Evolutionary conservation across 805 yeast genomes (phyloP).

Genomic region (Metahyphopichia silvanorum): DNA sequence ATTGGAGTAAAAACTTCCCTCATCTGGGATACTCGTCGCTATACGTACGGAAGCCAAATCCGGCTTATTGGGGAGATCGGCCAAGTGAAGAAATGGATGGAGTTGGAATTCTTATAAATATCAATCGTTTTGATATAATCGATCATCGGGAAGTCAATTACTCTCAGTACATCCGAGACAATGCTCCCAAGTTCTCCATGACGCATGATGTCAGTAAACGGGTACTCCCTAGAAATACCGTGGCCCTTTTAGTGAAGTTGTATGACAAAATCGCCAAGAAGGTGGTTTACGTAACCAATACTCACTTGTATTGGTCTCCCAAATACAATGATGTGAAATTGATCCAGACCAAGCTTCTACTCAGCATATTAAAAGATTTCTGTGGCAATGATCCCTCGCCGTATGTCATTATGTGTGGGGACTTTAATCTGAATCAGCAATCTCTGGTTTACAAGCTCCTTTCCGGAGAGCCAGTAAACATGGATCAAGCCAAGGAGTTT

Average conservation of each 20-base stretch:
- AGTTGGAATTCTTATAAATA: conserved; percentile 52
- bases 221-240: conserved; percentile 50
- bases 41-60: conserved; percentile 49
- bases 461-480: conserved; percentile 18
- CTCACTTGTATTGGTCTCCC: conserved; percentile 57
- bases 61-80: conserved; percentile 49
- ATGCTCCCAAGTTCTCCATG: conserved; percentile 21
- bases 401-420: conserved; percentile 49
- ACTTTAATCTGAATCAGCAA: conserved; percentile 50
- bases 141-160: conserved; percentile 27
- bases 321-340: conserved; percentile 53
- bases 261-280: conserved; percentile 40
- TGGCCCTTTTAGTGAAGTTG: conserved; percentile 49
- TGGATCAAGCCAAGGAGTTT: conserved; percentile 9
- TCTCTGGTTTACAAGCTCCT: conserved; percentile 49
- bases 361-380: conserved; percentile 11
- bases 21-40: conserved; percentile 47
- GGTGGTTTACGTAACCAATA: conserved; percentile 48
- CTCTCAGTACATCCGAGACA: conserved; percentile 22
- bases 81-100: conserved; percentile 53
- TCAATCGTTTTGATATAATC: conserved; percentile 42
- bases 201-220: conserved; percentile 33
- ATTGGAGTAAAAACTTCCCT: conserved; percentile 29
- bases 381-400: conserved; percentile 7
- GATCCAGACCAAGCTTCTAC: conserved; percentile 45